A percentile compares a stretch with the other conserved stretches of the same genome.
These are phyloP conservation scores for Pichia nanzhaoensis DNA, from an alignment of 805 yeast species.

Conservation along the genomic window DNA sequence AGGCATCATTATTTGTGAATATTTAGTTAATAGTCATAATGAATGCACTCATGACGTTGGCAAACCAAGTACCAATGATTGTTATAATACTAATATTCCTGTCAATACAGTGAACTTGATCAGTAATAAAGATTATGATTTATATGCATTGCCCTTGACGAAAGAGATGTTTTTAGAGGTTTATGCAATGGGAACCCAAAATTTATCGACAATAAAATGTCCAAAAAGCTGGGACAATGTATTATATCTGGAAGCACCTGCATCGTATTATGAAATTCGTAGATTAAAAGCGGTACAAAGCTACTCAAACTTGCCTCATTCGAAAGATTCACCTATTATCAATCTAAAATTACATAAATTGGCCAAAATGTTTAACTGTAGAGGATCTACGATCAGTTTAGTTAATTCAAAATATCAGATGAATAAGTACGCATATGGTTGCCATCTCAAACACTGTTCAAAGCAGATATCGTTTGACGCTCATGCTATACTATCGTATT, in stretches of 20 bases:
- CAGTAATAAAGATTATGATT: not conserved
- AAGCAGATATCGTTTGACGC: constrained; percentile 57
- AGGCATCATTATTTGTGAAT: no score
- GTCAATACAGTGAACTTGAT: not conserved
- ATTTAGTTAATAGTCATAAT: no score
- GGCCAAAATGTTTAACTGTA: constrained; percentile 36
- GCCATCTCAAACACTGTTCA: constrained; percentile 45
- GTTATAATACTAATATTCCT: no score
- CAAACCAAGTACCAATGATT: no score
- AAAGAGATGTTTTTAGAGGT: constrained; percentile 49
- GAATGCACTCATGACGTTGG: no score
- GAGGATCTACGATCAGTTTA: constrained; percentile 56
- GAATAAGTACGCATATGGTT: constrained; percentile 42
- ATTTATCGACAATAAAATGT: constrained; percentile 44
- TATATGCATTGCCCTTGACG: constrained; percentile 34
- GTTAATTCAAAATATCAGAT: constrained; percentile 42
- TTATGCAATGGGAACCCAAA: constrained; percentile 51
- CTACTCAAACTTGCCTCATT: constrained; percentile 37
- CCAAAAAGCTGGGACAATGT: constrained; percentile 46
- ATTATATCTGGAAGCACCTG: constrained; percentile 56
- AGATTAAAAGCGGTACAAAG: constrained; percentile 39
- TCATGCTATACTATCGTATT: constrained; percentile 57
- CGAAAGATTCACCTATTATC: constrained; percentile 40
- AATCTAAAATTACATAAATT: constrained; percentile 33
- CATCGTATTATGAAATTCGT: constrained; percentile 41